These are phyloP conservation scores for Fusarium phyllophilum DNA, from an alignment of 2,329 filamentous ascomycete genomes.

Conservation along the genomic window DNA sequence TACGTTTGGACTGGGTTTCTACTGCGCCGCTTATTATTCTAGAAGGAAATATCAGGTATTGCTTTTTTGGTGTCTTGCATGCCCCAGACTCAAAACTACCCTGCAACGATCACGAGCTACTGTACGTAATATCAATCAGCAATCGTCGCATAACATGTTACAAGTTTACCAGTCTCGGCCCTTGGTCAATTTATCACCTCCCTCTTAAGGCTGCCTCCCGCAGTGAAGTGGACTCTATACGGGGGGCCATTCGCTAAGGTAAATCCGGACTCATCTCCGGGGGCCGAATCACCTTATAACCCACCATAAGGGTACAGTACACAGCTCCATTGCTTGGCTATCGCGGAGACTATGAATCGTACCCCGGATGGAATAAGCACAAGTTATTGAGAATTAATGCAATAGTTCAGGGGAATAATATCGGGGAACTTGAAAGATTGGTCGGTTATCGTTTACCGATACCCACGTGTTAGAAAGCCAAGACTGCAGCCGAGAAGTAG, in stretches of 20 bases:
- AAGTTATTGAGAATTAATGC: not conserved
- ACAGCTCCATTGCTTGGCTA: not conserved
- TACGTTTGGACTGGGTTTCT: not conserved
- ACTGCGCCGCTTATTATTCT: not conserved
- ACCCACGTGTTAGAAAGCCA: not conserved
- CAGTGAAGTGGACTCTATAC: not conserved
- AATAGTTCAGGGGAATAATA: conserved; percentile 11
- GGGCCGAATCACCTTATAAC: not conserved
- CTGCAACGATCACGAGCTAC: conserved; percentile 1
- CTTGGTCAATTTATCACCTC: conserved; percentile 7
- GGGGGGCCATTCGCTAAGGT: not conserved
- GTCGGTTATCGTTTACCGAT: not conserved
- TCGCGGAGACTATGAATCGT: not conserved
- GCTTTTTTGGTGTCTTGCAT: not conserved
- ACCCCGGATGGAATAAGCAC: conserved; percentile 4
- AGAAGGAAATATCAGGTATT: not conserved
- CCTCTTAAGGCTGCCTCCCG: conserved; percentile 26
- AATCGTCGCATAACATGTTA: conserved; percentile 2
- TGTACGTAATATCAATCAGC: conserved; percentile 6
- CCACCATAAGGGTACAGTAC: not conserved
- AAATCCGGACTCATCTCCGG: conserved; percentile 12
- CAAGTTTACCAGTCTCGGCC: not conserved
- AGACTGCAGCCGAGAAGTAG: not conserved
- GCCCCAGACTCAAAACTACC: not conserved
- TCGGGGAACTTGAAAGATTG: not conserved